Evolutionary conservation across 805 yeast genomes (phyloP).

Genomic region (Hanseniaspora jakobsenii): DNA sequence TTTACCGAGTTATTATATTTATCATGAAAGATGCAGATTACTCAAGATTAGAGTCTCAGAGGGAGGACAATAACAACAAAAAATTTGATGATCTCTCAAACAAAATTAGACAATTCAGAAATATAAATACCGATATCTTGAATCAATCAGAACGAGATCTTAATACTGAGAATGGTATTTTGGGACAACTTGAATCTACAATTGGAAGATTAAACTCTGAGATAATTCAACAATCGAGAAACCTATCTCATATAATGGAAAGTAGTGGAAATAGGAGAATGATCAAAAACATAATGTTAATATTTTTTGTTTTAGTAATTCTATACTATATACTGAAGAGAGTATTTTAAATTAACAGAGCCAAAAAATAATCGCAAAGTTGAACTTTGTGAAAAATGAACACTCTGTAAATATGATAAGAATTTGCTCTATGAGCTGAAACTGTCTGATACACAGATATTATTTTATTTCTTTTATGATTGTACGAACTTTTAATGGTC

Average conservation of each 20-base stretch:
- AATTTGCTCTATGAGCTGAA: too few relatives aligned
- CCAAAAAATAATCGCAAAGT: too few relatives aligned
- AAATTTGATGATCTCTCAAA: conserved; percentile 8
- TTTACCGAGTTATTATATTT: too few relatives aligned
- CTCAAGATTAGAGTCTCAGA: conserved; percentile 12
- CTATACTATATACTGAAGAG: conserved; percentile 2
- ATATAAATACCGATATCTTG: conserved; percentile 9
- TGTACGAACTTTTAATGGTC: too few relatives aligned
- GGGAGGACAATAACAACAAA: conserved; percentile 10
- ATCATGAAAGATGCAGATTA: conserved; percentile 6
- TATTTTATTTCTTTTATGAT: too few relatives aligned
- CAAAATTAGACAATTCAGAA: conserved; percentile 11
- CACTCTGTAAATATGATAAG: too few relatives aligned
- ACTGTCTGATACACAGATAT: too few relatives aligned
- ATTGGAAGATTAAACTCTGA: conserved; percentile 2
- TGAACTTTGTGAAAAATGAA: neutral
- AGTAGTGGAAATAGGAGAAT: conserved; percentile 10
- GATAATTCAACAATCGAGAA: conserved; percentile 4
- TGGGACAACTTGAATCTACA: conserved; percentile 8
- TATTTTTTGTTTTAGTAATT: neutral
- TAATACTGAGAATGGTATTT: conserved; percentile 10
- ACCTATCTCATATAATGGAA: conserved; percentile 3
- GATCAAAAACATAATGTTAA: conserved; percentile 5
- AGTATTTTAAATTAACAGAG: neutral
- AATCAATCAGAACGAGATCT: conserved; percentile 12